These are phyloP conservation scores for Nitzschia sp. DNA, from an alignment of 108 stramenopile genomes.

Conservation along the genomic window DNA sequence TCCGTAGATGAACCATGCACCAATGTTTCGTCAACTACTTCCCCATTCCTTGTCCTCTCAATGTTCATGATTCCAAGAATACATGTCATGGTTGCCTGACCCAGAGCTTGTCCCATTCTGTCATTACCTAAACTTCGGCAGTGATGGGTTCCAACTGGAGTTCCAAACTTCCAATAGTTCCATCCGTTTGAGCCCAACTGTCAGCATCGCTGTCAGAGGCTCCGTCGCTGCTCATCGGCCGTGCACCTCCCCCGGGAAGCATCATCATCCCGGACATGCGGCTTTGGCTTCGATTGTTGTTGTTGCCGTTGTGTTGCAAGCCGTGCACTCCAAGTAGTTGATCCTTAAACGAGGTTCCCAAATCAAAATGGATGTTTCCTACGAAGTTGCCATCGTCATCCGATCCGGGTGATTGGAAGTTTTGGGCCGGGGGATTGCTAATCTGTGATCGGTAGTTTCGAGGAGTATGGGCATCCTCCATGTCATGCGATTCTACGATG, in stretches of 20 bases:
- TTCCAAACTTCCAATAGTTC: constrained; percentile 51
- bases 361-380: constrained; percentile 20
- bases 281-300: neutral
- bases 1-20: too few relatives aligned
- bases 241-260: neutral
- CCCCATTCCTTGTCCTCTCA: too few relatives aligned
- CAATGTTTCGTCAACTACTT: too few relatives aligned
- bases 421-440: neutral
- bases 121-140: constrained; percentile 36
- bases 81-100: too few relatives aligned
- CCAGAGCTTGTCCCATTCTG: too few relatives aligned
- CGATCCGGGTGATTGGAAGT: neutral
- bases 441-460: neutral
- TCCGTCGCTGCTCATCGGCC: constrained; percentile 8
- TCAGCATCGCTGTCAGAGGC: constrained; percentile 28
- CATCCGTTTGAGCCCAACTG: constrained; percentile 56
- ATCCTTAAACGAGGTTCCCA: constrained; percentile 30
- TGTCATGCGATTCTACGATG: neutral
- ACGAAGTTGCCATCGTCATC: neutral
- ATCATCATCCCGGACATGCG: neutral
- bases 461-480: neutral
- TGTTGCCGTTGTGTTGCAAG: neutral
- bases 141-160: constrained; percentile 45
- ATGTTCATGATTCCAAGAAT: too few relatives aligned
- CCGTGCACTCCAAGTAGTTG: constrained; percentile 25